A percentile compares a stretch with the other conserved stretches of the same genome.
Evolutionary conservation across 192 early-diverging fungal species (phyloP).

Genomic region (Bifiguratus adelaidae): DNA sequence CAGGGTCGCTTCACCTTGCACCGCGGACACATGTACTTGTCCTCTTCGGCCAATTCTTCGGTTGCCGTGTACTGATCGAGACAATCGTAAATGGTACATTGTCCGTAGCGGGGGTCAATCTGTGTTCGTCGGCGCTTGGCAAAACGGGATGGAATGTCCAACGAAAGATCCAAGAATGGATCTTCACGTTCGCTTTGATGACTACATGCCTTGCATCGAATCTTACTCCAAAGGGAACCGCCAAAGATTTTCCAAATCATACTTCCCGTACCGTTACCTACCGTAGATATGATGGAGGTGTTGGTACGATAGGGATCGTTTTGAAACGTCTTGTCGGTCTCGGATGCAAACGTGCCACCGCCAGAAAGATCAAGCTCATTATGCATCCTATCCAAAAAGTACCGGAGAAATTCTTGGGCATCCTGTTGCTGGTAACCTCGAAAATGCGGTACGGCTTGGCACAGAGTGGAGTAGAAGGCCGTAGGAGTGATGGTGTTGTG

Average conservation of each 20-base stretch:
- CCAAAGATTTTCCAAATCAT: background rate
- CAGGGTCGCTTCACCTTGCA: background rate
- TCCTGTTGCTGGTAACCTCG: conserved; percentile 90
- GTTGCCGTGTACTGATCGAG: background rate
- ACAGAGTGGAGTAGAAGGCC: background rate
- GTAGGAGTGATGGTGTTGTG: background rate
- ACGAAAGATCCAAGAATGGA: conserved; percentile 1
- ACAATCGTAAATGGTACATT: background rate
- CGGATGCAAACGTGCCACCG: no score
- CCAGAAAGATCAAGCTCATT: conserved; percentile 87
- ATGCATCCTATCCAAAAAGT: conserved; percentile 83
- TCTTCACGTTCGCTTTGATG: background rate
- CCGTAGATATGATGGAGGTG: no score
- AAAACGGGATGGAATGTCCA: background rate
- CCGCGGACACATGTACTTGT: background rate
- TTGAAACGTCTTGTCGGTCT: no score
- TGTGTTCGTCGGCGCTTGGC: background rate
- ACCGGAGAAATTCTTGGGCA: conserved; percentile 90
- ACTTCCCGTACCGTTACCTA: no score
- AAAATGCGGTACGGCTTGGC: conserved; percentile 51
- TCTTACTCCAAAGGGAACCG: background rate
- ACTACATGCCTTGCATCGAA: background rate
- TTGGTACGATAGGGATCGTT: no score
- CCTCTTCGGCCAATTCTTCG: background rate
- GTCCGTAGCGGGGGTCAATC: background rate